Evolutionary conservation across 768 basidiomycete species (phyloP).

Genomic region (Leccinum pellstonianum): DNA sequence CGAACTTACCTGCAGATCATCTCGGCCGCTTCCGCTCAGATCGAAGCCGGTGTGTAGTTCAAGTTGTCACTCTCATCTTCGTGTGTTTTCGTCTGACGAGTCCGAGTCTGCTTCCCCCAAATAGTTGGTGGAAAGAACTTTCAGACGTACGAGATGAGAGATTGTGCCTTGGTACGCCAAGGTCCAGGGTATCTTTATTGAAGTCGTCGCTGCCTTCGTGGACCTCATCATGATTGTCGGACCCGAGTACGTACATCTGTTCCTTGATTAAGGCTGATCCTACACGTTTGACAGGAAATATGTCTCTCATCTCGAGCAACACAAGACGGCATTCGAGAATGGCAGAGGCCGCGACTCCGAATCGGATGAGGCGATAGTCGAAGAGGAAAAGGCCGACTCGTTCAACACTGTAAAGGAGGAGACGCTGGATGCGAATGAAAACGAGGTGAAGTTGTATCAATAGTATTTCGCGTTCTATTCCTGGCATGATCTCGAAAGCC

Average conservation of each 20-base stretch:
- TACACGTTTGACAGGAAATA: constrained; percentile 51
- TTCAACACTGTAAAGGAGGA: background rate
- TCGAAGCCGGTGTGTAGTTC: too few species aligned
- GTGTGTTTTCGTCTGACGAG: too few species aligned
- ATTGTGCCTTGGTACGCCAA: too few species aligned
- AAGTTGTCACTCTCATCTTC: too few species aligned
- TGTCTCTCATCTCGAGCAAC: constrained; percentile 80
- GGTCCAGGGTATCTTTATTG: constrained; percentile 61
- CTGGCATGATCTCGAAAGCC: too few species aligned
- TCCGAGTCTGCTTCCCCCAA: too few species aligned
- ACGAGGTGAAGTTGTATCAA: too few species aligned
- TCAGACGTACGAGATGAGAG: too few species aligned
- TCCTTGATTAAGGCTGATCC: background rate
- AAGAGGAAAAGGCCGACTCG: constrained; percentile 16
- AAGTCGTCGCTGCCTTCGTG: constrained; percentile 74
- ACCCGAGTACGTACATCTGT: constrained; percentile 56
- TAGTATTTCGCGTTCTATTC: background rate
- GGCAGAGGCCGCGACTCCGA: constrained; percentile 49
- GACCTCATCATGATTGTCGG: constrained; percentile 76
- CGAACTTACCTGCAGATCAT: too few species aligned
- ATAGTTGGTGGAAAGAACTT: too few species aligned
- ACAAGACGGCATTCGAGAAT: constrained; percentile 75
- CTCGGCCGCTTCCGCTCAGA: too few species aligned
- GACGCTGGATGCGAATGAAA: background rate
- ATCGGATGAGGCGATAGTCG: constrained; percentile 37